Evolutionary conservation across 192 early-diverging fungal genomes (phyloP), one percentile per base, ranked within the genome.

Genomic region (Coemansia sp.): DNA sequence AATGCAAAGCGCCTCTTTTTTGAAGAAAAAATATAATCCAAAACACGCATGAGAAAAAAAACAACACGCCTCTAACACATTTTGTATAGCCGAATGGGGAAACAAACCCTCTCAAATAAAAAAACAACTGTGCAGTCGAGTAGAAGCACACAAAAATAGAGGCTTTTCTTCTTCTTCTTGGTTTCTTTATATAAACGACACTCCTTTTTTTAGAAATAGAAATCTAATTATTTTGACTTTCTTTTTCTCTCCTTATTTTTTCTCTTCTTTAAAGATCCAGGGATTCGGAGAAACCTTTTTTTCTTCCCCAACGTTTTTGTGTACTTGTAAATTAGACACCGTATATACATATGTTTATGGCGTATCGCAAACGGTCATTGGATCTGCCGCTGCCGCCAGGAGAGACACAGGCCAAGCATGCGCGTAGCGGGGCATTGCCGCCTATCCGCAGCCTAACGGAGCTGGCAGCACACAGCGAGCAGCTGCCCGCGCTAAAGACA

Each of bases 321-420:
- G n/a, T n/a, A n/a, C n/a, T n/a, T n/a, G n/a, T n/a, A n/a, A n/a
- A n/a, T n/a, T n/a, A n/a, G n/a, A n/a, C n/a, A n/a, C n/a, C n/a
- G n/a, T n/a, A n/a, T n/a, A n/a, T n/a, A n/a, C 45, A 23, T 6
- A 76, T 68, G 72, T 76, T 61, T 52, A 77, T 77, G 73, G 66
- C 67, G 50, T 77, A 70, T 55, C 62, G 73, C 11, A 77, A 77
- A 39, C 63, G 73, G 55, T 70, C 73, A 15, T 44, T 77, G 55
- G 73, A 77, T 51, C 58, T 77, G 59, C 67, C 73, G 45, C 45
- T 50, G 47, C 61, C 47, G 47, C 40, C 53, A 30, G 46, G 28
- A 19, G 31, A 42, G 42, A 28, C 62, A 33, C 54, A 57, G 49
- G 31, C 62, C 5, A 75, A 75, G 65, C 72, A 75, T 21, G 37